These are phyloP conservation scores for Linum lewisii DNA, from an alignment of 345 rosid species.

Conservation along the genomic window DNA sequence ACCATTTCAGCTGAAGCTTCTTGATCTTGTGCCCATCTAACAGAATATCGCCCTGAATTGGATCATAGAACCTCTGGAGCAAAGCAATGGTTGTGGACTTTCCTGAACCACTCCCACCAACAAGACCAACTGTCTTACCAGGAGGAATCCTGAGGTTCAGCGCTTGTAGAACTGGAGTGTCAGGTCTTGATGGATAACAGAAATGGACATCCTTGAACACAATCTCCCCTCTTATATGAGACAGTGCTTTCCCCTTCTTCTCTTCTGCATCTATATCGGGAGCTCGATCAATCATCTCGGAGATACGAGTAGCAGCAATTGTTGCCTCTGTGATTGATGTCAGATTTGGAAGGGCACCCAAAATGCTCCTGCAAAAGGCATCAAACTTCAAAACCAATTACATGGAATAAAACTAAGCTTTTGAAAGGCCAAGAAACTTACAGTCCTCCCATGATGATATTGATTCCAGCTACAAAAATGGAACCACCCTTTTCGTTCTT, in stretches of 20 bases:
- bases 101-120: constrained; percentile 68
- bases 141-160: constrained; percentile 50
- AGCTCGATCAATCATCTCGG: constrained; percentile 38
- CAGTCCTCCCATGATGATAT: constrained; percentile 61
- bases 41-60: constrained; percentile 43
- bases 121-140: constrained; percentile 49
- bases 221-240: constrained; percentile 55
- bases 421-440: constrained; percentile 18
- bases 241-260: constrained; percentile 49
- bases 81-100: constrained; percentile 51
- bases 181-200: constrained; percentile 55
- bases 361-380: constrained; percentile 32
- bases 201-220: constrained; percentile 41
- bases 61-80: constrained; percentile 61
- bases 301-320: constrained; percentile 35
- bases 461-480: constrained; percentile 50
- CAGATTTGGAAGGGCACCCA: constrained; percentile 58
- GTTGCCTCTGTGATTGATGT: constrained; percentile 51
- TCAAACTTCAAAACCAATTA: no score
- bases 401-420: no score
- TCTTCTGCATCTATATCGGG: constrained; percentile 50
- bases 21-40: constrained; percentile 50
- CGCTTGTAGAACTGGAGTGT: constrained; percentile 41
- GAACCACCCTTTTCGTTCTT: constrained; percentile 51
- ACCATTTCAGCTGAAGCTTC: constrained; percentile 61